Conservation (phyloP, 2,329 filamentous ascomycete species). For the Ophiobolus disseminans region DNA sequence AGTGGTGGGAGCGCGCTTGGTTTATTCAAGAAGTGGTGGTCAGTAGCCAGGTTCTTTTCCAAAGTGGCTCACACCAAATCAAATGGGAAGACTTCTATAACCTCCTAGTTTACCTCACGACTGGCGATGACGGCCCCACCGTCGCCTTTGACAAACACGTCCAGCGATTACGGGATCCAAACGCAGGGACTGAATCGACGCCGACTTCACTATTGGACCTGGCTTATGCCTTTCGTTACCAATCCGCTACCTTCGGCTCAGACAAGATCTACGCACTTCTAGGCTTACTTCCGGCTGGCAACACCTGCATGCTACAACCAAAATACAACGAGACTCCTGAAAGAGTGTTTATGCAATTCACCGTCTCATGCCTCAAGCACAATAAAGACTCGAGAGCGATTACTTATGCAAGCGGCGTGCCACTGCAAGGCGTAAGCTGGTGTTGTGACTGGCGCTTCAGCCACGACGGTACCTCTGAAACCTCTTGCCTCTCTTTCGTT, state of each 20-base stretch:
- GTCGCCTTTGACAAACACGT: not conserved
- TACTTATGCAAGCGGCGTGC: not conserved
- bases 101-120: not conserved
- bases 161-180: not conserved
- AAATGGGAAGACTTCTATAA: slow-evolving; percentile 3
- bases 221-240: slow-evolving; percentile 4
- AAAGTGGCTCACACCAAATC: slow-evolving; percentile 4
- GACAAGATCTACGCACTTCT: slow-evolving; percentile 16
- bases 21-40: slow-evolving; percentile 13
- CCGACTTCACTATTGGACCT: slow-evolving; percentile 1
- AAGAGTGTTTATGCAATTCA: slow-evolving; percentile 9
- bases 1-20: slow-evolving; percentile 15
- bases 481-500: not conserved
- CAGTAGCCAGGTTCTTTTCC: slow-evolving; percentile 4
- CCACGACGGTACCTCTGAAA: slow-evolving; percentile 1
- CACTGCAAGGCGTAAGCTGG: slow-evolving; percentile 8
- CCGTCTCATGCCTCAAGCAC: slow-evolving; percentile 3
- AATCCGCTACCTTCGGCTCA: slow-evolving; percentile 9
- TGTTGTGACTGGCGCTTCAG: slow-evolving; percentile 10
- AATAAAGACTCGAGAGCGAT: slow-evolving; percentile 4
- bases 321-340: slow-evolving; percentile 8
- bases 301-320: slow-evolving; percentile 4
- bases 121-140: not conserved
- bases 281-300: slow-evolving; percentile 4
- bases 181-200: not conserved